phyloP scores from a whole-genome alignment of 2,329 filamentous ascomycete species.

The Orbilia ellipsospora region DNA sequence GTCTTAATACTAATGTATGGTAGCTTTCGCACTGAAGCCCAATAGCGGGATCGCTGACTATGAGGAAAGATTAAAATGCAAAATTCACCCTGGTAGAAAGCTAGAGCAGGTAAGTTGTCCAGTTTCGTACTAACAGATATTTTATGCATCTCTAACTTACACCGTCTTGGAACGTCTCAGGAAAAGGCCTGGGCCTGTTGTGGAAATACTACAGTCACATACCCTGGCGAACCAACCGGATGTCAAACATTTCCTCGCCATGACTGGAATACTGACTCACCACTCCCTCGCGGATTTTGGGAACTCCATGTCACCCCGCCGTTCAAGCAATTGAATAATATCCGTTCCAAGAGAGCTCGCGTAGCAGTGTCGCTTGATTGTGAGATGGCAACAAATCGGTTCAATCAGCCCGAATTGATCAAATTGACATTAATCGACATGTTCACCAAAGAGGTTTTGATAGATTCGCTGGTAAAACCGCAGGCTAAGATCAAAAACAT shows the following conservation, averaged over 20 bases:
- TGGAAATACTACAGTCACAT: slow-evolving; percentile 17
- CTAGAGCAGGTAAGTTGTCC: slow-evolving; percentile 22
- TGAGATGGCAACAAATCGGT: slow-evolving; percentile 67
- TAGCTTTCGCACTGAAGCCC: slow-evolving; percentile 49
- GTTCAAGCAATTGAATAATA: slow-evolving; percentile 6
- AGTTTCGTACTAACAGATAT: background rate
- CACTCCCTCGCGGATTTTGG: slow-evolving; percentile 42
- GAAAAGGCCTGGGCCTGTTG: slow-evolving; percentile 37
- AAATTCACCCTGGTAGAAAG: slow-evolving; percentile 34
- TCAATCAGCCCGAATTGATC: slow-evolving; percentile 67
- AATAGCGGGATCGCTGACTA: slow-evolving; percentile 10
- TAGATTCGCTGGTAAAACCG: slow-evolving; percentile 68
- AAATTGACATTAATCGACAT: slow-evolving; percentile 68
- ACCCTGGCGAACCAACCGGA: slow-evolving; percentile 39
- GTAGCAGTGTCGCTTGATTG: slow-evolving; percentile 67
- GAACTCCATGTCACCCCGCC: slow-evolving; percentile 37
- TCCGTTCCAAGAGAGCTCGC: background rate
- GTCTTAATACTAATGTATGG: background rate
- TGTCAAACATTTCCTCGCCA: slow-evolving; percentile 27
- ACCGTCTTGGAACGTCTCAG: background rate
- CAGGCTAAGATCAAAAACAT: slow-evolving; percentile 65
- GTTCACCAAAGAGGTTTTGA: slow-evolving; percentile 65
- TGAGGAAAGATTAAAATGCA: slow-evolving; percentile 26
- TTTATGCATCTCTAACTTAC: background rate
- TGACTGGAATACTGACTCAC: slow-evolving; percentile 42